Evolutionary conservation across 2,329 filamentous ascomycete species (phyloP), one percentile per base, ranked within the genome.

Genomic region (Trichoderma polysporum): DNA sequence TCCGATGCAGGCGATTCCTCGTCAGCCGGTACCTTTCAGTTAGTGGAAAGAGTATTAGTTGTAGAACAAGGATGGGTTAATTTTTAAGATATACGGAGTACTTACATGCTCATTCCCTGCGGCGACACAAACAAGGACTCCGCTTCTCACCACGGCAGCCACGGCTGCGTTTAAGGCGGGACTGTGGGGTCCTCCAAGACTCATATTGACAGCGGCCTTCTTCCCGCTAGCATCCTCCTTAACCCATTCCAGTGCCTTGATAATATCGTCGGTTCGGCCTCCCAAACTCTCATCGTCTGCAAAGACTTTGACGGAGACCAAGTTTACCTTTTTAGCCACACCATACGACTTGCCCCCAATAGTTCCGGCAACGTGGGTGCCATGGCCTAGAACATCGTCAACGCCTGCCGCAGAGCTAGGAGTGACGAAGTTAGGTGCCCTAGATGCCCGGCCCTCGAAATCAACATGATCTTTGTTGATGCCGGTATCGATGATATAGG

Each of bases 201-300:
- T 86, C 83, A 88, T 81, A 78, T 81, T 85, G 70, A 86, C 79
- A 45, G 85, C 84, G n/a, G 83, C 76, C 27, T 77, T 77, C 49
- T 59, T 73, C 59, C 75, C 73, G 61, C 81, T 81, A 66, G 74
- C 71, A 67, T 81, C 78, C 56, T 74, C 2, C 7, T 19, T 45
- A 4, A 45, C 41, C 41, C 41, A 45, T 45, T 22, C n/a, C 17
- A 45, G n/a, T 3, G 41, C 41, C 7, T 22, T 73, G 63, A 76
- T 71, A 68, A 82, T 82, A 74, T 85, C 79, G 69, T 79, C 41
- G 19, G 41, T 45, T 22, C 41, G 77, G 52, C 78, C 79, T 29
- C 83, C 82, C 75, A 76, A 82, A 71, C 80, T 76, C 70, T 74
- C 79, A 45, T 78, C 79, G 19, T 73, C 69, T 12, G 78, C 72